These are phyloP conservation scores for Aphanocladium album DNA, from an alignment of 2,329 filamentous ascomycete species.

Conservation along the genomic window DNA sequence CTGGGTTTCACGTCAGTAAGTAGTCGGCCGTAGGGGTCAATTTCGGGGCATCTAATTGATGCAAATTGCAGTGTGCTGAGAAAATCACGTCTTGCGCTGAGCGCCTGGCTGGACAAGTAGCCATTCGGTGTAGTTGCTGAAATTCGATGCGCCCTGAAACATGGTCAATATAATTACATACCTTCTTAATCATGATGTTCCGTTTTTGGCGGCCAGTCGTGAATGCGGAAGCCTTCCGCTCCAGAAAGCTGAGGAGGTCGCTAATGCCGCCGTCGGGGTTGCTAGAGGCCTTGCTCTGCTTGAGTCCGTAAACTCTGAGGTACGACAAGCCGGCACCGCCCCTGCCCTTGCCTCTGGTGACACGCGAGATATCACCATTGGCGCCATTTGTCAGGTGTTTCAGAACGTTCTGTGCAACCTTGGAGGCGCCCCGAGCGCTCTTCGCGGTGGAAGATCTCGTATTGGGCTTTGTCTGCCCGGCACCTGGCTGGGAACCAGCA, in stretches of 20 bases:
- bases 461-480: slow-evolving; percentile 26
- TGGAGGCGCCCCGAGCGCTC: slow-evolving; percentile 27
- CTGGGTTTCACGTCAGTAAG: slow-evolving; percentile 66
- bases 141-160: slow-evolving; percentile 22
- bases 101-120: slow-evolving; percentile 2
- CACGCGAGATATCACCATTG: slow-evolving; percentile 28
- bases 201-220: slow-evolving; percentile 38
- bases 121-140: slow-evolving; percentile 42
- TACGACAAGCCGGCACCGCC: slow-evolving; percentile 24
- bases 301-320: slow-evolving; percentile 57
- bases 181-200: slow-evolving; percentile 67
- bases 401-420: slow-evolving; percentile 38
- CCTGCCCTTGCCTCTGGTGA: slow-evolving; percentile 23
- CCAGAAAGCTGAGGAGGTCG: slow-evolving; percentile 62
- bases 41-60: slow-evolving; percentile 4
- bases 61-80: slow-evolving; percentile 25
- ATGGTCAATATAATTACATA: slow-evolving; percentile 51
- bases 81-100: slow-evolving; percentile 47
- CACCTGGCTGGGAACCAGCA: slow-evolving; percentile 18
- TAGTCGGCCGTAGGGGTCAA: slow-evolving; percentile 26
- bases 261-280: slow-evolving; percentile 64
- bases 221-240: slow-evolving; percentile 61
- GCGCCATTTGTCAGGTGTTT: slow-evolving; percentile 36
- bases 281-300: slow-evolving; percentile 60
- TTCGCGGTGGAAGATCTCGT: slow-evolving; percentile 22